Evolutionary conservation across 805 yeast genomes (phyloP).

Genomic region (Lipomyces lipofer): DNA sequence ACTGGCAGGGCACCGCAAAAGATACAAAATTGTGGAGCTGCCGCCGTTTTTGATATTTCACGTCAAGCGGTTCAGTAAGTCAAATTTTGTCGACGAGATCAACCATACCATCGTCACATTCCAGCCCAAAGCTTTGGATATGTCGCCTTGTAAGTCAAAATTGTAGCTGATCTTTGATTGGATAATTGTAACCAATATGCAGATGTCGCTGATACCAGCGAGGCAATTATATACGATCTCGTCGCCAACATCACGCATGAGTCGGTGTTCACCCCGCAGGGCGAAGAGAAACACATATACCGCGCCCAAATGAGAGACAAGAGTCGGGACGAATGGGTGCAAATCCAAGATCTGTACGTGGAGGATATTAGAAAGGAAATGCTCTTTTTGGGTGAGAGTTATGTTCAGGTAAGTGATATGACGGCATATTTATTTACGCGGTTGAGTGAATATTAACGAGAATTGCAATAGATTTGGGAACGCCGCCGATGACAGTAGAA

Average conservation of each 20-base stretch:
- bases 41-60: conserved; percentile 61
- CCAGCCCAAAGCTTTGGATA: conserved; percentile 45
- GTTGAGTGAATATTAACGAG: not conserved
- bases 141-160: conserved; percentile 37
- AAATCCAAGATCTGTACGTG: conserved; percentile 54
- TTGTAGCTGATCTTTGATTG: not conserved
- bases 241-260: conserved; percentile 52
- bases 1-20: conserved; percentile 41
- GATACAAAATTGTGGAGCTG: conserved; percentile 44
- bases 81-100: conserved; percentile 43
- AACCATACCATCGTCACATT: conserved; percentile 67
- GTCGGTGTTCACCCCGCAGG: conserved; percentile 36
- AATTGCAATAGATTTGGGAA: conserved; percentile 23
- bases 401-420: conserved; percentile 65
- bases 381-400: conserved; percentile 60
- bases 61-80: conserved; percentile 53
- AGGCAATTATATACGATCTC: conserved; percentile 45
- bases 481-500: conserved; percentile 17
- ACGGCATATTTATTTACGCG: conserved; percentile 25
- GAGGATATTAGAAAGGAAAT: conserved; percentile 55
- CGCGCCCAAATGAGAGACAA: conserved; percentile 51
- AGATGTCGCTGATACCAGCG: conserved; percentile 24
- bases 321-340: conserved; percentile 54
- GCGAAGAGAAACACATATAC: conserved; percentile 44
- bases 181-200: not conserved